These are phyloP conservation scores for Medicago lupulina DNA, from an alignment of 306 rosid genomes.

Conservation along the genomic window DNA sequence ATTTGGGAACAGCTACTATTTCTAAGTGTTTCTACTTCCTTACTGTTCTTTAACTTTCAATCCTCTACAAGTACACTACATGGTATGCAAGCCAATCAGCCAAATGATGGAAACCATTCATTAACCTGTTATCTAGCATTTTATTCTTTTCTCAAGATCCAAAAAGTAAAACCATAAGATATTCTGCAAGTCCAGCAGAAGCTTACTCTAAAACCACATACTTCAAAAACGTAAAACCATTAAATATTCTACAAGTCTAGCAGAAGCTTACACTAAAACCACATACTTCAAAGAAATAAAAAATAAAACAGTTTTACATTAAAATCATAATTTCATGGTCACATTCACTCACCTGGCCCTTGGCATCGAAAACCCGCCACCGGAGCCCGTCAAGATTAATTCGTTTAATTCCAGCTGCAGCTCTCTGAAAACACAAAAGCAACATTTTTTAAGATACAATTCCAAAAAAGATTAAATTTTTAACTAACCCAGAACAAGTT, in stretches of 20 bases:
- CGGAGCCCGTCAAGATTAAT: conserved; percentile 87
- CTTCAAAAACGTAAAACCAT: too few species aligned
- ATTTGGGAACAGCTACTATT: neutral
- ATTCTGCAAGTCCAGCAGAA: neutral
- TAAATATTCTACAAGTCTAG: too few species aligned
- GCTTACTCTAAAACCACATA: conserved; percentile 10
- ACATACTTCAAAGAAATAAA: neutral
- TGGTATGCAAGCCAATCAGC: conserved; percentile 11
- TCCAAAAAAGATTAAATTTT: neutral
- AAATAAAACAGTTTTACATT: neutral
- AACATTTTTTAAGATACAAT: neutral
- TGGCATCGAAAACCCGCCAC: conserved; percentile 94
- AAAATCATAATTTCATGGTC: conserved; percentile 7
- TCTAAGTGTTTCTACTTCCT: neutral
- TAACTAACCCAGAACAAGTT: neutral
- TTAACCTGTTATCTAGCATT: conserved; percentile 11
- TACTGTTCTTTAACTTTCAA: neutral
- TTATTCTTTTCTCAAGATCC: neutral
- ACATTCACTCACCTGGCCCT: conserved; percentile 79
- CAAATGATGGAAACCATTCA: conserved; percentile 21
- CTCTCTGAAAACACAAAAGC: conserved; percentile 61
- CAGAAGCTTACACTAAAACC: too few species aligned
- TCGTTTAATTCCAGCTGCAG: conserved; percentile 86
- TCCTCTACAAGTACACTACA: neutral
- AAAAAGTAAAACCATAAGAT: conserved; percentile 20